A percentile compares a stretch with the other conserved stretches of the same genome.
phyloP scores from a whole-genome alignment of 805 yeast genomes.

The Myxozyma kluyveri region DNA sequence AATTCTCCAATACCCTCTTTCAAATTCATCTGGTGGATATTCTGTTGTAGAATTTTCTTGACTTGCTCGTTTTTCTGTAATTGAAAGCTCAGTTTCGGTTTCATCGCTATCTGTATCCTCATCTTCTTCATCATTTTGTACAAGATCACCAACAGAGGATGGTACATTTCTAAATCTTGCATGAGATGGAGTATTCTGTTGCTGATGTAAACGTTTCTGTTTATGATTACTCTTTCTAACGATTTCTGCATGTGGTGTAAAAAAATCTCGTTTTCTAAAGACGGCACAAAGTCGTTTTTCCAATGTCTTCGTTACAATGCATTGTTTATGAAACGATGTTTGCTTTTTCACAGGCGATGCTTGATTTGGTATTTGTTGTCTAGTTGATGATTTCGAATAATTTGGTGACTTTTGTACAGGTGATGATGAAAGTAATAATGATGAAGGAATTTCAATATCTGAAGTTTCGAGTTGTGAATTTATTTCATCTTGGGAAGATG shows the following conservation, averaged over 20 bases:
- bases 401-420: not conserved
- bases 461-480: not conserved
- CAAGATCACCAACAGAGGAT: too few species aligned
- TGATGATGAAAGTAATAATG: not conserved
- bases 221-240: conserved; percentile 4
- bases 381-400: too few species aligned
- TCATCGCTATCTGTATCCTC: too few species aligned
- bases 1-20: conserved; percentile 22
- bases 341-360: not conserved
- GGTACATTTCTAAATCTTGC: too few species aligned
- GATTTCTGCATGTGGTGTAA: conserved; percentile 6
- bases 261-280: conserved; percentile 11
- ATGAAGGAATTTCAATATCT: not conserved
- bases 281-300: conserved; percentile 2
- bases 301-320: conserved; percentile 11
- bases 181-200: too few species aligned
- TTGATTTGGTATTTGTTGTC: not conserved
- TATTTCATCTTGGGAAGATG: not conserved
- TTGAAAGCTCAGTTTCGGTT: too few species aligned
- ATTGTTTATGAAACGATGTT: not conserved
- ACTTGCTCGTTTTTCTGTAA: too few species aligned
- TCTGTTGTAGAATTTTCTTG: not conserved
- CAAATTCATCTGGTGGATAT: conserved; percentile 13
- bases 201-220: too few species aligned
- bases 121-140: too few species aligned